phyloP scores from a whole-genome alignment of 805 yeast species.

The Myxozyma monticola region DNA sequence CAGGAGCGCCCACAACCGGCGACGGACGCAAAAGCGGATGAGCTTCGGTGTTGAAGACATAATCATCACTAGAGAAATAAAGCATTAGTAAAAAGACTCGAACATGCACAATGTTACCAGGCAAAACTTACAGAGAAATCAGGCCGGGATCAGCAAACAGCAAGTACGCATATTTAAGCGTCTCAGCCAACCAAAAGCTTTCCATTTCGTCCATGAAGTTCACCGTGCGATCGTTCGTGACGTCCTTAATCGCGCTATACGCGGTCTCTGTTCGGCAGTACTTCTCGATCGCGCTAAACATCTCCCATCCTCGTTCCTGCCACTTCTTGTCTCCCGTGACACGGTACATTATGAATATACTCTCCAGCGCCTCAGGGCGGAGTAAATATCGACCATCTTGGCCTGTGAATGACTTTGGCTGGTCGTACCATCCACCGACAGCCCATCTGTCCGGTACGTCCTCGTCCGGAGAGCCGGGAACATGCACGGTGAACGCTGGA shows the following conservation, averaged over 20 bases:
- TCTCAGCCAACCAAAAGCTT: constrained; percentile 57
- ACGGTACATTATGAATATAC: constrained; percentile 58
- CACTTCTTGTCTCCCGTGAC: constrained; percentile 60
- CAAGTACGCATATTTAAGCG: constrained; percentile 56
- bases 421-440: constrained; percentile 31
- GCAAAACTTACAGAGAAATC: constrained; percentile 40
- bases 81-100: not conserved
- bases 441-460: constrained; percentile 9
- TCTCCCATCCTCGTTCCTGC: constrained; percentile 55
- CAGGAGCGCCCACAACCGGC: constrained; percentile 23
- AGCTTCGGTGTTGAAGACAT: constrained; percentile 62
- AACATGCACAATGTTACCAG: not conserved
- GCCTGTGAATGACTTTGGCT: constrained; percentile 24
- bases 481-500: not conserved
- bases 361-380: constrained; percentile 63
- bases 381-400: constrained; percentile 44
- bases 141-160: constrained; percentile 47
- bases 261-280: constrained; percentile 39
- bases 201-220: constrained; percentile 39
- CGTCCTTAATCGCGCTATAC: constrained; percentile 45
- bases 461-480: constrained; percentile 4
- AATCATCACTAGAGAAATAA: constrained; percentile 44
- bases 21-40: constrained; percentile 49
- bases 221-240: constrained; percentile 38
- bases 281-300: constrained; percentile 46